Conservation (phyloP, 1,284 basidiomycete genomes). For the Pterulicium gracile region DNA sequence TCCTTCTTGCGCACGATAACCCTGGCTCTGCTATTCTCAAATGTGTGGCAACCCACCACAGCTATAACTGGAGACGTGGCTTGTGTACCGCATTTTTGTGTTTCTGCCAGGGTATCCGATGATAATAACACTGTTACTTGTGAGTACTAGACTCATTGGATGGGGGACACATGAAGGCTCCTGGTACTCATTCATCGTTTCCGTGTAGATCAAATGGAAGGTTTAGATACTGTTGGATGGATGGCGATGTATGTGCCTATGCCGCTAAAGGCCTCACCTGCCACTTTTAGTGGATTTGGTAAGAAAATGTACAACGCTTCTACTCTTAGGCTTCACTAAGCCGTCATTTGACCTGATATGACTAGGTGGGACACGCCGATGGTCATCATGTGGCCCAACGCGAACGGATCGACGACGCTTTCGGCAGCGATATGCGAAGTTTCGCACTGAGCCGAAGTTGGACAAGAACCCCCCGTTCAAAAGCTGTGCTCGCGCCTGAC, state of each 20-base stretch:
- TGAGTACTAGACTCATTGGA: background rate
- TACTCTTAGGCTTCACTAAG: background rate
- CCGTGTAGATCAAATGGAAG: background rate
- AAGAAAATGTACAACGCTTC: background rate
- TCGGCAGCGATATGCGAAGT: slow-evolving; percentile 24
- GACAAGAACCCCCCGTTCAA: slow-evolving; percentile 2
- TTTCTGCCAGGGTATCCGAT: background rate
- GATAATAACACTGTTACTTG: background rate
- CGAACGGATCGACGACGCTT: slow-evolving; percentile 28
- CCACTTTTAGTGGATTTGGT: background rate
- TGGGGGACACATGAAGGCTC: background rate
- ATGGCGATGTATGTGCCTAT: background rate
- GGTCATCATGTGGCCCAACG: slow-evolving; percentile 35
- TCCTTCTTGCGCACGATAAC: no score
- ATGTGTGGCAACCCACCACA: no score
- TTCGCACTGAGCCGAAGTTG: slow-evolving; percentile 22
- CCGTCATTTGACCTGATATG: background rate
- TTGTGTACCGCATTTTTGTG: background rate
- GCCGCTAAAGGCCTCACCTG: background rate
- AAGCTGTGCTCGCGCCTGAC: background rate
- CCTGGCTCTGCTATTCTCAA: no score
- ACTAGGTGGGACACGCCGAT: slow-evolving; percentile 21
- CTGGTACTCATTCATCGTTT: background rate
- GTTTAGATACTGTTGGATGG: background rate
- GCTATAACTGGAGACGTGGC: background rate